These are phyloP conservation scores for Stenocarpella maydis DNA, from an alignment of 2,329 filamentous ascomycete genomes.

Conservation along the genomic window DNA sequence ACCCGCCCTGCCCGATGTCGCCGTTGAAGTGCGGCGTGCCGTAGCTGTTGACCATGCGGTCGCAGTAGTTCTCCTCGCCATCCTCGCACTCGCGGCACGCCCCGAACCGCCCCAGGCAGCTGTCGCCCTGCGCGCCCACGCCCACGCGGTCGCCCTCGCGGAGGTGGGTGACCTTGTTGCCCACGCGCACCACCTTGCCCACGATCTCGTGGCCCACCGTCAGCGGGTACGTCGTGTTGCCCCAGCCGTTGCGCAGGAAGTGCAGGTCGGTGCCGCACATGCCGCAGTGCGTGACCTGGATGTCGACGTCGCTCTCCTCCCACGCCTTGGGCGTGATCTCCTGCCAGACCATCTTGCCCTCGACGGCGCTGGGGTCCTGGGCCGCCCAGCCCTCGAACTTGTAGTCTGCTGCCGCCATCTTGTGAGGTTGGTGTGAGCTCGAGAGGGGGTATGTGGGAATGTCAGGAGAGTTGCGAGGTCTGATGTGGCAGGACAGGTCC, in stretches of 20 bases:
- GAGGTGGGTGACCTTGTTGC: constrained; percentile 67
- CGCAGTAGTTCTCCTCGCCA: constrained; percentile 74
- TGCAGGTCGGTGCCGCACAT: constrained; percentile 78
- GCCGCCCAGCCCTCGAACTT: constrained; percentile 64
- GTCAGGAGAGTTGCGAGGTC: neutral
- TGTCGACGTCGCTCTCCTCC: constrained; percentile 85
- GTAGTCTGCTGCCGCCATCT: constrained; percentile 45
- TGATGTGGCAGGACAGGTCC: neutral
- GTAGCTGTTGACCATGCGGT: constrained; percentile 68
- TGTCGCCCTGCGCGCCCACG: constrained; percentile 73
- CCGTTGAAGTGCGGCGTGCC: constrained; percentile 60
- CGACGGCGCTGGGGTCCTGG: constrained; percentile 47
- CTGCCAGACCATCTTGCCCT: constrained; percentile 64
- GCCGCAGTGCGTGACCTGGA: constrained; percentile 85
- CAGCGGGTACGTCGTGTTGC: constrained; percentile 67
- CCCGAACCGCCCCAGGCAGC: constrained; percentile 59
- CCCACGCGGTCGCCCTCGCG: constrained; percentile 71
- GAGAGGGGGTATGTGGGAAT: neutral
- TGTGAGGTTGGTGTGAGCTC: neutral
- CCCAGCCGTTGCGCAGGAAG: constrained; percentile 75
- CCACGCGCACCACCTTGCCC: constrained; percentile 73
- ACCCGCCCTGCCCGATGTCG: constrained; percentile 66
- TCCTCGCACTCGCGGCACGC: constrained; percentile 70
- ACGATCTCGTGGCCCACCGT: constrained; percentile 79
- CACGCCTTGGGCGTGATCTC: constrained; percentile 81